Base-by-base conservation (phyloP, 768 basidiomycete species). In the Paxillus involutus region DNA sequence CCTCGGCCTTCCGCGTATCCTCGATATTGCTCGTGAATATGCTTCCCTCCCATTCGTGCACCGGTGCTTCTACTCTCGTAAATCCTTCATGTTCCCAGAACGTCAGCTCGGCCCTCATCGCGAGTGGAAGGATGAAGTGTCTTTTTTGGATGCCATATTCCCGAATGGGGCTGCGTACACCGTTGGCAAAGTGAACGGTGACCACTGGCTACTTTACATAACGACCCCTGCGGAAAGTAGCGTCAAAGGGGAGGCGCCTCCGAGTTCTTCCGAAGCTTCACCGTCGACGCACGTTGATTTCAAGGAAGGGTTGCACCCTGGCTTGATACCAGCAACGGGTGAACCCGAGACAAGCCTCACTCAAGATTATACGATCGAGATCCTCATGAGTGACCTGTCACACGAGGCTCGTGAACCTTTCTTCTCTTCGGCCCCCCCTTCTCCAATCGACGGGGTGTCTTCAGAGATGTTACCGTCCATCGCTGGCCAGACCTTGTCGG, bases 51-150 rank as follows among this genome's bases (percentile, higher is more conserved):
- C 76, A 24, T 78, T 80, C 33, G 91, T 98, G 32, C 83, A 93
- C 71, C 84, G 93, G 57, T 94, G 91, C 72, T 99, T 98, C 78
- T 99, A 98, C 76, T 97, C 94, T 40, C 87, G 96, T 62, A 99
- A 98, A 74, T 89, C 90, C 7, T 99, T 98, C 82, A 98, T 98
- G 90, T 99, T 98, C 72, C 97, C 97, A 8, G 97, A 99, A 70
- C 85, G 91, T 21, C 97, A 99, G 68, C 75, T 76, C 19, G 95
- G 94, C 4, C 95, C 94, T 14, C 97, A 99, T 73, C 79, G 84
- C 52, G 91, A 94, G 64, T 99, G 97, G 97, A 84, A 84, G 55
- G 82, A 90, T 52, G 97, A 99, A 74, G 89, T 98, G 64, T 83
- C 85, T 53, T 98, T 85, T 67, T 79, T 99, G 47, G 96, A 99